Conservation (phyloP, 1,284 basidiomycete species). For the Vanrija sp. region DNA sequence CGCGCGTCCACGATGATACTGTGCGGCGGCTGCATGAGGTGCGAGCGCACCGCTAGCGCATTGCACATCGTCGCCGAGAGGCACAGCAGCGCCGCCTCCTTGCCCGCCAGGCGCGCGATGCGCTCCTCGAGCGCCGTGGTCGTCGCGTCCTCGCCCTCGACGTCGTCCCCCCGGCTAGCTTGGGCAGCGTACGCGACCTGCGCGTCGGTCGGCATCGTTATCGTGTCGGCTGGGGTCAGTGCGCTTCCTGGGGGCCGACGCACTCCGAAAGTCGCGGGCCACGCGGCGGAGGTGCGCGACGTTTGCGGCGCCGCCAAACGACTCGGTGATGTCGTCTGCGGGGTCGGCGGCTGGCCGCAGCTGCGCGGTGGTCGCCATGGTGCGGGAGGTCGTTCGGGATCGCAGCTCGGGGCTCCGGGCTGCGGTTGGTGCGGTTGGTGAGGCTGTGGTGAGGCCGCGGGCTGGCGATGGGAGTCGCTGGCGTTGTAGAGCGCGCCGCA, state of each 20-base stretch:
- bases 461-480: no score
- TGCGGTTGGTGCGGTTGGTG: no score
- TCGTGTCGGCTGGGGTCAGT: slow-evolving; percentile 50
- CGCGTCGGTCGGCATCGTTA: slow-evolving; percentile 51
- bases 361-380: no score
- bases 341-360: no score
- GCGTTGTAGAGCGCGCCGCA: no score
- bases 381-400: no score
- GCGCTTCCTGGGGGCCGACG: slow-evolving; percentile 13
- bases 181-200: slow-evolving; percentile 51
- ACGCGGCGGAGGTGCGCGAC: slow-evolving; percentile 38
- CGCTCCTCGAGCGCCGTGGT: slow-evolving; percentile 71
- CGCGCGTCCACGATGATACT: slow-evolving; percentile 76
- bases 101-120: slow-evolving; percentile 71
- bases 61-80: slow-evolving; percentile 93
- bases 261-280: slow-evolving; percentile 50
- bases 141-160: slow-evolving; percentile 52
- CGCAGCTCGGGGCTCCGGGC: no score
- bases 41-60: slow-evolving; percentile 74
- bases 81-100: slow-evolving; percentile 72
- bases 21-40: slow-evolving; percentile 81
- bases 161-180: slow-evolving; percentile 56
- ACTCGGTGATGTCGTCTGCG: slow-evolving; percentile 26
- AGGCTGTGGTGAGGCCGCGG: no score
- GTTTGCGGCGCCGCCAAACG: slow-evolving; percentile 45